Base-by-base conservation (phyloP, 2,329 filamentous ascomycete species). In the Zymoseptoria tritici region DNA sequence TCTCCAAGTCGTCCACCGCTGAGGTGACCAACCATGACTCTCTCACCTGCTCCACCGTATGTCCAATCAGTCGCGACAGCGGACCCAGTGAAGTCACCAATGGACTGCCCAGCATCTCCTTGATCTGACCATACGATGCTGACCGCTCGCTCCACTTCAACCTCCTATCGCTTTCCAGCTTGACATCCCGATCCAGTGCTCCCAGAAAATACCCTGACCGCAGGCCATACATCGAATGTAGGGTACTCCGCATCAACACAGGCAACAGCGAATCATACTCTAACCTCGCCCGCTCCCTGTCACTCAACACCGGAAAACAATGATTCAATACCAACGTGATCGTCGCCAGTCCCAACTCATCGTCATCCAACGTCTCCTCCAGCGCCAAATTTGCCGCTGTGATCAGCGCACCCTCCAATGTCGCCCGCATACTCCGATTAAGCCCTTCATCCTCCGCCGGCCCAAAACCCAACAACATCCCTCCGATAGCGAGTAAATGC, bases 401-500 rank as follows among this genome's bases (percentile, higher is more conserved):
- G 8, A 90, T 85, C 36, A 96, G 81, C 1, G 89, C 89, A 19
- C 81, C 79, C 70, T 93, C 88, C 0, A 96, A 78, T 50, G 84
- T 90, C 36, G 78, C 81, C 52, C 86, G 81, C 72, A 93, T 79
- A 55, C 80, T 74, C 31, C 79, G 75, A 4, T 86, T 83, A n/a
- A 91, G 74, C n/a, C 84, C 83, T 60, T 82, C 81, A 52, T 85
- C 77, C 49, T 86, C 82, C 61, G 83, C 80, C 16, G 81, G 79
- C 65, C 89, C 87, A 70, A 92, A 87, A 8, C 90, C 91, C 70
- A 93, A 82, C 60, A 96, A 75, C 21, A 96, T 78, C 2, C 91
- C 92, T 0, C 86, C 86, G 8, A 96, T 81, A 4, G 92, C 82
- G n/a, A 96, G 78, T 29, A 91, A 75, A 73, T 96, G 91, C 73